Conservation (phyloP, 2,329 filamentous ascomycete species). For the Sarocladium brachiariae region DNA sequence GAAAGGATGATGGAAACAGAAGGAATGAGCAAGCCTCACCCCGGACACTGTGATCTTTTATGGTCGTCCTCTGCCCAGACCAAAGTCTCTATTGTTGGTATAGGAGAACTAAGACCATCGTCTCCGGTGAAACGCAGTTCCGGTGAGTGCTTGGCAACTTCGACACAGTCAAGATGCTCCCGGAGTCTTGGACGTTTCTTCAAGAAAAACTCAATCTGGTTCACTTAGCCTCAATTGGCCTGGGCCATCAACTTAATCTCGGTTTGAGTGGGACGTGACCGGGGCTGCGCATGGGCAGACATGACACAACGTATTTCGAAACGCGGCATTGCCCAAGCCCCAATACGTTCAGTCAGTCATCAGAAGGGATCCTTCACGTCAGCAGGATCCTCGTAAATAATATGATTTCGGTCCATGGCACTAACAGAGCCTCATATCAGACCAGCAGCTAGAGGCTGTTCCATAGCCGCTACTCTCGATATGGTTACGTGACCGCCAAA, state of each 20-base stretch:
- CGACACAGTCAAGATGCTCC: neutral
- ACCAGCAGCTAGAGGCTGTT: no score
- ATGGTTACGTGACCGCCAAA: no score
- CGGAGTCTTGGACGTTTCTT: neutral
- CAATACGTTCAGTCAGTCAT: no score
- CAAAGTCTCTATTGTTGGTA: no score
- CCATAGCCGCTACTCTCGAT: no score
- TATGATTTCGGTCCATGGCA: no score
- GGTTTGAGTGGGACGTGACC: neutral
- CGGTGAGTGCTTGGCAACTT: neutral
- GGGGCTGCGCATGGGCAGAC: neutral
- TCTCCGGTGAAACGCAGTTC: conserved; percentile 1
- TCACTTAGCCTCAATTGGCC: neutral
- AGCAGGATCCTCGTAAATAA: no score
- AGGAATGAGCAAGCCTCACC: neutral
- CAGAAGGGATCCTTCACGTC: no score
- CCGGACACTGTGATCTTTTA: neutral
- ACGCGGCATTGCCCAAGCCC: no score
- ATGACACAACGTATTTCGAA: no score
- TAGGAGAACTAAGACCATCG: neutral
- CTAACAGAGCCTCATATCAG: no score
- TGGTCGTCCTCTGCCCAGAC: no score
- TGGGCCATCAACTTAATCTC: neutral
- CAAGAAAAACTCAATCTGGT: neutral
- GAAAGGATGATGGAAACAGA: neutral